phyloP scores from a whole-genome alignment of 2,329 filamentous ascomycete genomes.

The Neurospora sp. region DNA sequence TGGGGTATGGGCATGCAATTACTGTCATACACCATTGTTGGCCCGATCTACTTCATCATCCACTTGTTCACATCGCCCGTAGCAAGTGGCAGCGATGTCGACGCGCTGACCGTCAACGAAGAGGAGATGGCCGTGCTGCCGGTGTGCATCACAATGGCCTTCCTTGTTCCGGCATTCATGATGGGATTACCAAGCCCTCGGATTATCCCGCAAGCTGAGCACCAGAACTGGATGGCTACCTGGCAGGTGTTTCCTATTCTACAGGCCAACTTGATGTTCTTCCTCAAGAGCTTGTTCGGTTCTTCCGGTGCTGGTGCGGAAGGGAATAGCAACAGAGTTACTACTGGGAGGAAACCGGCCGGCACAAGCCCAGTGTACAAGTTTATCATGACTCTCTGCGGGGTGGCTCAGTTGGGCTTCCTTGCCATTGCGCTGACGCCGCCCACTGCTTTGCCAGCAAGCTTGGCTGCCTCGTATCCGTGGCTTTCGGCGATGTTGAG shows the following conservation, averaged over 20 bases:
- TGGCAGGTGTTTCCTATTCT: constrained; percentile 42
- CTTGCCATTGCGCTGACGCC: constrained; percentile 31
- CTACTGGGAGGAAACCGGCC: background rate
- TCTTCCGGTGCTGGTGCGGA: background rate
- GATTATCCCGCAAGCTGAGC: constrained; percentile 27
- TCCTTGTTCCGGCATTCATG: constrained; percentile 31
- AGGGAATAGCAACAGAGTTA: background rate
- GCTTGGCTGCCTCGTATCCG: constrained; percentile 22
- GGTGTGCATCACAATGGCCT: constrained; percentile 31
- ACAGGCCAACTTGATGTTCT: background rate
- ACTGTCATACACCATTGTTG: background rate
- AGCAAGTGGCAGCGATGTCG: background rate
- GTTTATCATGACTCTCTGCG: constrained; percentile 30
- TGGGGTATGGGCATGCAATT: background rate
- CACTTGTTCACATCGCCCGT: background rate
- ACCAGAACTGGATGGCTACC: constrained; percentile 36
- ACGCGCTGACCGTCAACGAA: background rate
- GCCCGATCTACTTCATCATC: constrained; percentile 1
- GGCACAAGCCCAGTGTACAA: constrained; percentile 1
- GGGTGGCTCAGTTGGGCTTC: constrained; percentile 29
- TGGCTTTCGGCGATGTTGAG: constrained; percentile 6
- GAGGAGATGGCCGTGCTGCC: constrained; percentile 23
- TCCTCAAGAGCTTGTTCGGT: background rate
- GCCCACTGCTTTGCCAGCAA: background rate
- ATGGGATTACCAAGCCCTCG: constrained; percentile 33